Evolutionary conservation across 192 early-diverging fungal species (phyloP).

Genomic region (Dissophora globulifera): DNA sequence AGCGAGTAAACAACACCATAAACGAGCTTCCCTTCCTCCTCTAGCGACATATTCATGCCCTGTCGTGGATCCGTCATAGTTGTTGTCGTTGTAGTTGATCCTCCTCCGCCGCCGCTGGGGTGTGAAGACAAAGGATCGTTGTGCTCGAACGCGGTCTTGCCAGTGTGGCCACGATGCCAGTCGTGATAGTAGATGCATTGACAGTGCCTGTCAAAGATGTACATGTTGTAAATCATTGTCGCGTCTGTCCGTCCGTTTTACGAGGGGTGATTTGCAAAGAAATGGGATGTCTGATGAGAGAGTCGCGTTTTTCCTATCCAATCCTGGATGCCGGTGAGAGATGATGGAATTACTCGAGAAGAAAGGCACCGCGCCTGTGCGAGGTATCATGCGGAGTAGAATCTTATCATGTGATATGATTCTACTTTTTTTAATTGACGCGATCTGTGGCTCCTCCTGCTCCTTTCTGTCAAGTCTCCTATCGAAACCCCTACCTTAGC

Average conservation of each 20-base stretch:
- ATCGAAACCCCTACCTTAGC: too few relatives aligned
- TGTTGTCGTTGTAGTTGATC: conserved; percentile 48
- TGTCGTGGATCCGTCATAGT: conserved; percentile 59
- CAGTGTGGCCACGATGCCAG: conserved; percentile 72
- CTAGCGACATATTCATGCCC: conserved; percentile 66
- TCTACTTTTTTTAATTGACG: too few relatives aligned
- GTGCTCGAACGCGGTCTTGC: conserved; percentile 37
- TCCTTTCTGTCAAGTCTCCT: too few relatives aligned
- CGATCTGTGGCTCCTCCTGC: too few relatives aligned
- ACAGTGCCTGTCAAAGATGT: conserved; percentile 96
- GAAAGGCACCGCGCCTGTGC: too few relatives aligned
- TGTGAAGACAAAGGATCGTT: conserved; percentile 50
- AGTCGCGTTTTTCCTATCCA: too few relatives aligned
- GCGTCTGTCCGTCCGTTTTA: neutral
- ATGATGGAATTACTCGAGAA: too few relatives aligned
- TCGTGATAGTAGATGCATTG: conserved; percentile 88
- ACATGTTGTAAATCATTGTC: conserved; percentile 81
- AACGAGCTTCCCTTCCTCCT: conserved; percentile 94
- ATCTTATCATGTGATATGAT: too few relatives aligned
- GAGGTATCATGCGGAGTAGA: too few relatives aligned
- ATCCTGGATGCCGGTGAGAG: too few relatives aligned
- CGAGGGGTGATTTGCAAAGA: too few relatives aligned
- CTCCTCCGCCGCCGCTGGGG: conserved; percentile 28
- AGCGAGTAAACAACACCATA: conserved; percentile 96
- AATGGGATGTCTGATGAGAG: too few relatives aligned